Base-by-base conservation (phyloP, 2,329 filamentous ascomycete species). In the Emergomyces africanus region DNA sequence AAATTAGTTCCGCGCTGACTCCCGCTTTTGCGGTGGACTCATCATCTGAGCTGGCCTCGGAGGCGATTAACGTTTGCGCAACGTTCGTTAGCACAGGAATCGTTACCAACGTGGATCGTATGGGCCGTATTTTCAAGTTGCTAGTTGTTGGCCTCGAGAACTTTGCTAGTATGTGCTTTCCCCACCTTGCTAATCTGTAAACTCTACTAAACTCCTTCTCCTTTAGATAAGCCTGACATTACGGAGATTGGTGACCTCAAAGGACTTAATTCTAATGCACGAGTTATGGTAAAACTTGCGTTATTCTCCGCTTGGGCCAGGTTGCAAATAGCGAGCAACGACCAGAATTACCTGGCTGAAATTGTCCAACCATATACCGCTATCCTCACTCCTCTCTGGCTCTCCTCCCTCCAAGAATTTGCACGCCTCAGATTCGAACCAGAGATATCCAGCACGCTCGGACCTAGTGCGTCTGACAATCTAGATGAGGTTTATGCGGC, bases 271-370 rank as follows among this genome's bases (percentile, higher is more conserved):
- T 90, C 92, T 1, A 99, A 99, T 70, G 92, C 94, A 0, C 89
- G 95, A 69, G 90, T 96, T 54, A 99, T 99, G 94, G 90, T 99
- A 59, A 96, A 95, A 73, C 94, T 97, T 83, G 87, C 94, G 0
- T 87, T 99, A 1, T 95, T 96, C 72, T 94, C 92, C 1, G 94
- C 92, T 0, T 99, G 94, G 94, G 95, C 94, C 3, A 90, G 96
- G 70, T 80, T 99, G 37, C 94, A 99, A 73, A 91, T 99, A 62
- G 90, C 94, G 30, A 97, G 92, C 73, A 85, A 84, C 4, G 92
- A 97, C 69, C 92, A 97, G 66, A 85, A 84, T 57, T 97, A 99
- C 68, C 79, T 99, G 18, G 82, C 89, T 20, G 85, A 94, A 63
- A 91, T 99, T 12, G 79, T 99, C 57, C 89, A 88, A 67, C 91